These are phyloP conservation scores for Xanthoconium separans DNA, from an alignment of 1,284 basidiomycete genomes.

Conservation along the genomic window DNA sequence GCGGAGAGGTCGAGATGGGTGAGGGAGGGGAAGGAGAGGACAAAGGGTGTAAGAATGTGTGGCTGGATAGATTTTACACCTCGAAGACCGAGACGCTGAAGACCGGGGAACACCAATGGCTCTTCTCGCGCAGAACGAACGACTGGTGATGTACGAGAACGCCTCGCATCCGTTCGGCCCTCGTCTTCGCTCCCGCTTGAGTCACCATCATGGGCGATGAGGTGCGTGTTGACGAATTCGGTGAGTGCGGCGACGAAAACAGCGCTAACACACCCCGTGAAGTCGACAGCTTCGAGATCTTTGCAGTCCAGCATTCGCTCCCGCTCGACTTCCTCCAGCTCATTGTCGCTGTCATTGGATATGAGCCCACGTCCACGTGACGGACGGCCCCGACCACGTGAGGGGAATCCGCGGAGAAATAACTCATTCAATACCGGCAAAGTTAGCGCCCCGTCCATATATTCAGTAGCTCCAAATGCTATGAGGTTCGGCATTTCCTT, in stretches of 20 bases:
- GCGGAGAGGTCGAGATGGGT: conserved; percentile 90
- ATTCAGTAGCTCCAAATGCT: conserved; percentile 90
- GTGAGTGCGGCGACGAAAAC: conserved; percentile 83
- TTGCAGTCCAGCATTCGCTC: conserved; percentile 76
- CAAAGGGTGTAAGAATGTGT: conserved; percentile 73
- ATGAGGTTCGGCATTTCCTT: conserved; percentile 84
- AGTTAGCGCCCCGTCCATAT: conserved; percentile 90
- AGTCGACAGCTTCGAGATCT: conserved; percentile 85
- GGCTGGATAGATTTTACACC: conserved; percentile 79
- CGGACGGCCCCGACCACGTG: conserved; percentile 67
- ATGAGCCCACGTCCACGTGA: conserved; percentile 59
- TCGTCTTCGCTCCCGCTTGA: conserved; percentile 47
- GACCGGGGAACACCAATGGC: conserved; percentile 66
- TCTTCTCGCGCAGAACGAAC: conserved; percentile 44
- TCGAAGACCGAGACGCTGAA: conserved; percentile 83
- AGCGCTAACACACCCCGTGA: conserved; percentile 92
- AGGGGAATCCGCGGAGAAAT: conserved; percentile 75
- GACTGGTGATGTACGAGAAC: conserved; percentile 26
- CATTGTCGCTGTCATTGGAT: conserved; percentile 45
- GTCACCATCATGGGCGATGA: conserved; percentile 49
- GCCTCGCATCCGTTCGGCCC: conserved; percentile 29
- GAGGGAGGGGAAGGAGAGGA: conserved; percentile 83
- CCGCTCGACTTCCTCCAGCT: conserved; percentile 63
- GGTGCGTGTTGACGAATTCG: conserved; percentile 77
- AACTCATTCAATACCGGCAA: conserved; percentile 82